Conservation (phyloP, 2,329 filamentous ascomycete species). For the Gnomoniopsis sp. region DNA sequence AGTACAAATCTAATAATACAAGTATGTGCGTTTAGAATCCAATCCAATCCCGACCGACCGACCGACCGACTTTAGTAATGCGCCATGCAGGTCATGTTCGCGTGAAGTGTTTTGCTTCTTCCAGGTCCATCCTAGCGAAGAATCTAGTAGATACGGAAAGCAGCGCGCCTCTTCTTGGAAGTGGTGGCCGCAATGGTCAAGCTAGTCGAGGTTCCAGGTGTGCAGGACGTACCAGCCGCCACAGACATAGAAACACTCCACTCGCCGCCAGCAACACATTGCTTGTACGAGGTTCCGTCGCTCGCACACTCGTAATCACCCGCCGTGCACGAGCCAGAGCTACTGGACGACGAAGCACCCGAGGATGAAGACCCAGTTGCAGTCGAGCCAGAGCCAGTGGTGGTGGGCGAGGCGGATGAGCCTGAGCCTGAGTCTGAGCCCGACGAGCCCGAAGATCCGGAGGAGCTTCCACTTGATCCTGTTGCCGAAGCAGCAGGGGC, state of each 20-base stretch:
- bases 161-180: slow-evolving; percentile 6
- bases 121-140: neutral
- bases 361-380: slow-evolving; percentile 12
- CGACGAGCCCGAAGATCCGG: slow-evolving; percentile 31
- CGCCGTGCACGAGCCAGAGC: slow-evolving; percentile 13
- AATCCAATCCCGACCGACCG: neutral
- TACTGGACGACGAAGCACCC: slow-evolving; percentile 2
- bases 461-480: slow-evolving; percentile 21
- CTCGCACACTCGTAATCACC: slow-evolving; percentile 13
- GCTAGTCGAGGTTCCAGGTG: slow-evolving; percentile 22
- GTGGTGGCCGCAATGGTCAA: slow-evolving; percentile 20
- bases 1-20: neutral
- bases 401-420: slow-evolving; percentile 22
- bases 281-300: slow-evolving; percentile 8
- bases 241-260: slow-evolving; percentile 31
- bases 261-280: slow-evolving; percentile 11
- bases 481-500: slow-evolving; percentile 3
- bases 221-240: slow-evolving; percentile 24
- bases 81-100: neutral
- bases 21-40: slow-evolving; percentile 6
- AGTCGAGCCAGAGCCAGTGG: slow-evolving; percentile 19
- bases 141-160: slow-evolving; percentile 1
- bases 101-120: neutral
- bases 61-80: neutral
- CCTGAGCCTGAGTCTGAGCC: slow-evolving; percentile 12